phyloP scores from a whole-genome alignment of 345 rosid species.

The Salix udensis region DNA sequence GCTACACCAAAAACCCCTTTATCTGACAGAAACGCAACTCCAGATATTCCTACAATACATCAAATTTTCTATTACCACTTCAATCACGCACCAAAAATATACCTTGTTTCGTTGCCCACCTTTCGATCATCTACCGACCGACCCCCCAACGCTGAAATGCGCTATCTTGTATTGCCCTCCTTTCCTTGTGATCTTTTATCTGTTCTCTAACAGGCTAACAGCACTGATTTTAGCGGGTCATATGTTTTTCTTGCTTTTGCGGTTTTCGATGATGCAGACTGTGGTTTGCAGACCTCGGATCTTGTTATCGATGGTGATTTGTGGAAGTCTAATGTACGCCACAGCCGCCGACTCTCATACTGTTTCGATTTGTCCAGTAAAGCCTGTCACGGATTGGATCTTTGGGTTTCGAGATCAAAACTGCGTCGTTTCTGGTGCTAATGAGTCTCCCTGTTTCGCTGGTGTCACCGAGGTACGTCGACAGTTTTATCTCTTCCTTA shows the following conservation, averaged over 20 bases:
- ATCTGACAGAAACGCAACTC: neutral
- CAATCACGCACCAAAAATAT: neutral
- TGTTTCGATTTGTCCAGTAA: conserved; percentile 44
- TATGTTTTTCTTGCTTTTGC: neutral
- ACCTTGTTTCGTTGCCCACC: neutral
- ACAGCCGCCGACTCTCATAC: conserved; percentile 23
- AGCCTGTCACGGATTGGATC: conserved; percentile 44
- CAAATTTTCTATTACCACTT: neutral
- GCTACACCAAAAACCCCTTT: too few species aligned
- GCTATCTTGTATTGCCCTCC: neutral
- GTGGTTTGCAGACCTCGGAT: conserved; percentile 39
- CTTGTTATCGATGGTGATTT: conserved; percentile 19
- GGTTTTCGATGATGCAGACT: conserved; percentile 22
- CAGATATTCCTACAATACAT: neutral
- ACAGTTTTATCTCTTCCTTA: neutral
- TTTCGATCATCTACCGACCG: neutral
- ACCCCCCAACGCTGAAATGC: conserved; percentile 4
- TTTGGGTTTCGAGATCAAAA: conserved; percentile 44
- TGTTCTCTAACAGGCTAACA: neutral
- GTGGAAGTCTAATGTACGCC: conserved; percentile 27
- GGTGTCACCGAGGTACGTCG: conserved; percentile 60
- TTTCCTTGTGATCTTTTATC: neutral
- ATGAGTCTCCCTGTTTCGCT: conserved; percentile 31
- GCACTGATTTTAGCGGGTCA: neutral
- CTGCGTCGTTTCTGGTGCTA: conserved; percentile 31